Base-by-base conservation (phyloP, 2,329 filamentous ascomycete genomes). In the Phaeosphaeria sp. region DNA sequence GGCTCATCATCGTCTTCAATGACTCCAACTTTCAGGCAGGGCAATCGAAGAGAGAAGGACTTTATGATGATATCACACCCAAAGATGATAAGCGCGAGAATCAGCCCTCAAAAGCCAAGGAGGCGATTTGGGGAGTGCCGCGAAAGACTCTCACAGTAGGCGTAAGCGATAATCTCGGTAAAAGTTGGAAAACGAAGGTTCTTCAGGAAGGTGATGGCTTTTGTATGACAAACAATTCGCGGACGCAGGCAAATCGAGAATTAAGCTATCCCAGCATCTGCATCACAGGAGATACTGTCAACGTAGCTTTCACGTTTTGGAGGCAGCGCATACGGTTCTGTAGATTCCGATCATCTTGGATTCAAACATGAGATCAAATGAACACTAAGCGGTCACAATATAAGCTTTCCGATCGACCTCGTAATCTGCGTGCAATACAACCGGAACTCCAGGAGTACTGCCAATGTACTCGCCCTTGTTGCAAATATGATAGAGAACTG, bases 31-130 rank as follows among this genome's bases (percentile, higher is more conserved):
- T 75, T 11, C 63, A 68, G 2, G 61, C 72, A 0, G 71, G 74
- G 18, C 68, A 75, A 30, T 61, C 68, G 15, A 76, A 74, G 4
- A 72, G 79, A 0, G 71, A 79, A 42, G 80, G 80, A 0, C 61
- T 82, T 0, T 82, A 81, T 49, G 80, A 82, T 46, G 80, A 82
- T 45, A 81, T 82, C 51, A 79, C 77, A 0, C 75, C 78, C 1
- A 74, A 74, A 1, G 69, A 73, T 3, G 80, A 81, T 51, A 79
- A 70, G 20, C 69, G 79, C 4, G 68, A 66, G 0, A 80, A 80
- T 36, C 79, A 81, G 45, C 68, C 71, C 1, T 64, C 65, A 0
- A 65, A 74, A 15, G 63, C 76, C 0, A 79, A 76, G 52, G 72
- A 74, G 4, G 80, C 80, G 0, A 77, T 82, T 21, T 82, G 79